A percentile compares a stretch with the other conserved stretches of the same genome.
Conservation (phyloP, 805 yeast genomes). For the Maudiozyma turicensis region DNA sequence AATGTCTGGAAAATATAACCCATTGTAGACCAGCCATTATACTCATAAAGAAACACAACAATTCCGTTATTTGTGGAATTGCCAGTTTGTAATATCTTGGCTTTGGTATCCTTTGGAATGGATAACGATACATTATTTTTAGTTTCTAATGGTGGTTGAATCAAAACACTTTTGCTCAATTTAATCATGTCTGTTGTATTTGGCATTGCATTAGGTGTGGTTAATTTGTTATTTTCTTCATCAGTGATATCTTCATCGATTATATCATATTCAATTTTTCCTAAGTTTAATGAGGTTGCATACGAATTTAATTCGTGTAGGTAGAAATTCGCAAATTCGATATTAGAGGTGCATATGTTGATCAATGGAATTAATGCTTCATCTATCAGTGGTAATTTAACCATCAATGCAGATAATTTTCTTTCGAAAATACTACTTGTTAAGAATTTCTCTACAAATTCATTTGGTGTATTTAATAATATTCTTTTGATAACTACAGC, state of each 20-base stretch:
- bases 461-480: constrained; percentile 26
- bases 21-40: constrained; percentile 79
- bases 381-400: constrained; percentile 59
- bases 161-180: constrained; percentile 38
- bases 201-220: neutral
- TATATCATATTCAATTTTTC: constrained; percentile 35
- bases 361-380: constrained; percentile 50
- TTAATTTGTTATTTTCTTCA: neutral
- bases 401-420: constrained; percentile 39
- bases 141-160: constrained; percentile 49
- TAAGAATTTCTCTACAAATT: constrained; percentile 33
- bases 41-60: constrained; percentile 61
- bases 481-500: constrained; percentile 26
- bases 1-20: constrained; percentile 71
- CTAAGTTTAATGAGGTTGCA: constrained; percentile 37
- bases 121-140: constrained; percentile 36
- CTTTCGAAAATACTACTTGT: constrained; percentile 28
- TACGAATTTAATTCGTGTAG: constrained; percentile 51
- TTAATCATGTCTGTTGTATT: constrained; percentile 34
- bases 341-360: constrained; percentile 50
- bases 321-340: constrained; percentile 57
- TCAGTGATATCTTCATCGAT: constrained; percentile 25
- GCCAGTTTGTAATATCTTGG: constrained; percentile 41
- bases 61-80: constrained; percentile 21
- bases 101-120: constrained; percentile 52